Evolutionary conservation across 139 green algal genomes (phyloP), one percentile per base, ranked within the genome.

Genomic region (Chlorella vulgaris): DNA sequence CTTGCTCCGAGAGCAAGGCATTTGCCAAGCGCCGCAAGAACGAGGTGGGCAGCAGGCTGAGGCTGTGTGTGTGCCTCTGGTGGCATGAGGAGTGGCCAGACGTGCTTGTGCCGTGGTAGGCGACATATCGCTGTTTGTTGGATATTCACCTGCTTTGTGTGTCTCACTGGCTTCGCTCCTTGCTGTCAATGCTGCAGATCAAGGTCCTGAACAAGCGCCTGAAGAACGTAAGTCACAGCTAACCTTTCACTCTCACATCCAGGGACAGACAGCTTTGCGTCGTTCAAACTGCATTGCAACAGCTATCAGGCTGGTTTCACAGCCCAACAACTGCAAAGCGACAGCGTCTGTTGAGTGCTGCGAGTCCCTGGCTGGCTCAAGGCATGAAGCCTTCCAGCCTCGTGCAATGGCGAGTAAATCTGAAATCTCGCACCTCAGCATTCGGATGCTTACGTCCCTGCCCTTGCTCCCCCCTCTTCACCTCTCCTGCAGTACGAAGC

Each of bases 1-100:
- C 93, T 22, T 99, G 97, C 97, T 90, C 89, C 51, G 86, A 99
- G 87, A 96, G 89, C 91, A 98, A 98, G 93, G 91, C 91, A 13
- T 99, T 95, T 86, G 88, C 87, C 66, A 99, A 98, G 94, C 87
- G 87, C 69, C 76, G 98, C 88, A 98, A 98, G 93, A 96, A 97
- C 69, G 94, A 98, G 90, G 69, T 99, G 47, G 13, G 61, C 19
- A 10, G 38, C 36, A 36, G 75, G 15, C 55, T 65, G 55, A 29
- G 18, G 63, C 5, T 26, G 63, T 40, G 22, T 24, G 29, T 40
- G 22, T 70, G 63, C 4, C 21, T 50, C 10, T 43, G 65, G 65
- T 29, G 33, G 63, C 63, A 24, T 70, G n/a, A n/a, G n/a, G n/a
- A n/a, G n/a, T n/a, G 7, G n/a, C 63, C 29, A 8, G 40, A 47